Evolutionary conservation across 257 asterid species (phyloP).

Genomic region (Solanum stenotomum): DNA sequence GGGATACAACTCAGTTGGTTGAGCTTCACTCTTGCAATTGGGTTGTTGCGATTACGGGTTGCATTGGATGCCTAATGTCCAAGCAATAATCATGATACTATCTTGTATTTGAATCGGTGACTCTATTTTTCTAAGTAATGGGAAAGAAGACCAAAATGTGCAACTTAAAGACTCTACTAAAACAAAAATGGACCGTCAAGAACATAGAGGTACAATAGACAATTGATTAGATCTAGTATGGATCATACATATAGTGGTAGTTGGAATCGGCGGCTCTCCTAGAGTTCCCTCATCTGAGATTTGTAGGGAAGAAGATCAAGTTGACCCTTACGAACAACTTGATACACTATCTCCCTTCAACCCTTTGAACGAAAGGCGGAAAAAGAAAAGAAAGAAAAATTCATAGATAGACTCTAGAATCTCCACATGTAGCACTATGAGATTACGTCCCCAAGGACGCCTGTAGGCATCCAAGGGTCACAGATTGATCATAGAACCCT

Average conservation of each 20-base stretch:
- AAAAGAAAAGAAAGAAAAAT: background rate
- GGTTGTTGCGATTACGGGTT: background rate
- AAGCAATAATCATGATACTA: background rate
- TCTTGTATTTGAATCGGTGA: background rate
- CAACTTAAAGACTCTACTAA: background rate
- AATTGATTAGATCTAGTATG: background rate
- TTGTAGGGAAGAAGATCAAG: background rate
- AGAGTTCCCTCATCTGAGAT: background rate
- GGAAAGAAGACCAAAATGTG: background rate
- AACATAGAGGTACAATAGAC: background rate
- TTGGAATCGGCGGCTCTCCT: background rate
- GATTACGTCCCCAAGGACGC: too few relatives aligned
- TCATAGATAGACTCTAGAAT: background rate
- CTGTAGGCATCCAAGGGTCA: background rate
- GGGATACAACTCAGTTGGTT: background rate
- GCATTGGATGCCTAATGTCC: background rate
- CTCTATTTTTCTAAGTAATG: background rate
- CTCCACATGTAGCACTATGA: background rate
- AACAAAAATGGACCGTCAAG: background rate
- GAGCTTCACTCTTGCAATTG: background rate
- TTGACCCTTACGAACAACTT: background rate
- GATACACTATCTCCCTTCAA: background rate
- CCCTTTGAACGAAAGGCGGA: background rate
- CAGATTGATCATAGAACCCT: background rate
- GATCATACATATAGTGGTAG: background rate